Conservation (phyloP, 208 protist genomes). For the Acanthamoeba healyi region DNA sequence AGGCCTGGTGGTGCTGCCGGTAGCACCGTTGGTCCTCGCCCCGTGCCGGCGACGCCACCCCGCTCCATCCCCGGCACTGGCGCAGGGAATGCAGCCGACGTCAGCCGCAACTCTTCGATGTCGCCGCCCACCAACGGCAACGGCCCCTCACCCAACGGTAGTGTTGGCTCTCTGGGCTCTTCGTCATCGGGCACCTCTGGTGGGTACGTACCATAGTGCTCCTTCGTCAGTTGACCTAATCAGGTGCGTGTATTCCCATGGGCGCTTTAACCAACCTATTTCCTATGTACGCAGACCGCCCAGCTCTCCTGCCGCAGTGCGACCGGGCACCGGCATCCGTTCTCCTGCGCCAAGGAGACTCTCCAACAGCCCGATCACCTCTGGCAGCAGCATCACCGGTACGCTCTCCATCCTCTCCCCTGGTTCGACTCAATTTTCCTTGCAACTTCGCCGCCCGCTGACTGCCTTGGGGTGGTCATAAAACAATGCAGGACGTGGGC, state of each 20-base stretch:
- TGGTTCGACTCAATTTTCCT: too few relatives aligned
- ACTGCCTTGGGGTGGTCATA: too few relatives aligned
- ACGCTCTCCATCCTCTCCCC: not conserved
- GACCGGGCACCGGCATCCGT: not conserved
- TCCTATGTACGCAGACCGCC: not conserved
- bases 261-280: too few relatives aligned
- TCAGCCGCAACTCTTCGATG: not conserved
- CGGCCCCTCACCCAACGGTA: not conserved
- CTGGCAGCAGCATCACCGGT: conserved; percentile 6
- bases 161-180: not conserved
- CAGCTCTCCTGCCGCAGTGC: not conserved
- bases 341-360: not conserved
- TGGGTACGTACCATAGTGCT: conserved; percentile 22
- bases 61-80: not conserved
- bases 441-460: too few relatives aligned
- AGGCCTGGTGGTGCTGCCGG: not conserved
- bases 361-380: not conserved
- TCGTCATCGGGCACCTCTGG: conserved; percentile 3
- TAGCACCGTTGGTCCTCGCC: not conserved
- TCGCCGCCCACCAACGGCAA: not conserved
- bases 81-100: not conserved
- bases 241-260: too few relatives aligned
- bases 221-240: too few relatives aligned
- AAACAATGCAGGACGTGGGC: conserved; percentile 39
- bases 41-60: not conserved